Conservation (phyloP, 2,329 filamentous ascomycete species). For the Emydomyces testavorans region DNA sequence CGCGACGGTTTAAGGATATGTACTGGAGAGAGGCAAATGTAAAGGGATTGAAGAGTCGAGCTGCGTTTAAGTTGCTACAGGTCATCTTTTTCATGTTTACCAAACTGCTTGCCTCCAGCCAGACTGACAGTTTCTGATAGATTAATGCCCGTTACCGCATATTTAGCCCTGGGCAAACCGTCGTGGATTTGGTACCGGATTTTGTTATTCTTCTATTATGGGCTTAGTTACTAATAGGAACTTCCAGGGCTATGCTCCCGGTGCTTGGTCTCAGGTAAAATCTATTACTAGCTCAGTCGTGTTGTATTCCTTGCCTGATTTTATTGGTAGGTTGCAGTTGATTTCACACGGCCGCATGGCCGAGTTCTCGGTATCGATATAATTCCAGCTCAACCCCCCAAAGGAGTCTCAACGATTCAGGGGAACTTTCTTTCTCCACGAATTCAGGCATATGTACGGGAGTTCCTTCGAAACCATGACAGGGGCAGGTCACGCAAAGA, state of each 20-base stretch:
- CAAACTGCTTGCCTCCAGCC: neutral
- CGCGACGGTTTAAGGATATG: constrained; percentile 60
- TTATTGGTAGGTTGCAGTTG: constrained; percentile 58
- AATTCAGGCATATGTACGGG: constrained; percentile 65
- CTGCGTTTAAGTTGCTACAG: constrained; percentile 86
- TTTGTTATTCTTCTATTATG: neutral
- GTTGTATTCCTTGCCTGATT: neutral
- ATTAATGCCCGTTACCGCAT: constrained; percentile 72
- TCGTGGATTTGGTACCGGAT: constrained; percentile 64
- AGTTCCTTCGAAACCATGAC: constrained; percentile 57
- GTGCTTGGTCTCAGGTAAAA: constrained; percentile 47
- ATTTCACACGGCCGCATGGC: constrained; percentile 62
- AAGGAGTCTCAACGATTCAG: constrained; percentile 86
- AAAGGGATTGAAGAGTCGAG: constrained; percentile 72
- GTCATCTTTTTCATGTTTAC: constrained; percentile 33
- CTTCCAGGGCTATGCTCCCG: constrained; percentile 40
- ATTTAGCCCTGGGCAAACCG: constrained; percentile 68
- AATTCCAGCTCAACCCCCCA: constrained; percentile 80
- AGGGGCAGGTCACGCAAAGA: constrained; percentile 42
- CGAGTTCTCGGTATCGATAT: constrained; percentile 86
- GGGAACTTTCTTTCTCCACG: constrained; percentile 73
- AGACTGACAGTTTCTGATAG: constrained; percentile 34
- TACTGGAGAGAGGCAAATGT: constrained; percentile 67
- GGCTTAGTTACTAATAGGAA: neutral
- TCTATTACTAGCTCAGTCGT: neutral